phyloP scores from a whole-genome alignment of 495 filamentous ascomycete species.

The Penicillium soppii region DNA sequence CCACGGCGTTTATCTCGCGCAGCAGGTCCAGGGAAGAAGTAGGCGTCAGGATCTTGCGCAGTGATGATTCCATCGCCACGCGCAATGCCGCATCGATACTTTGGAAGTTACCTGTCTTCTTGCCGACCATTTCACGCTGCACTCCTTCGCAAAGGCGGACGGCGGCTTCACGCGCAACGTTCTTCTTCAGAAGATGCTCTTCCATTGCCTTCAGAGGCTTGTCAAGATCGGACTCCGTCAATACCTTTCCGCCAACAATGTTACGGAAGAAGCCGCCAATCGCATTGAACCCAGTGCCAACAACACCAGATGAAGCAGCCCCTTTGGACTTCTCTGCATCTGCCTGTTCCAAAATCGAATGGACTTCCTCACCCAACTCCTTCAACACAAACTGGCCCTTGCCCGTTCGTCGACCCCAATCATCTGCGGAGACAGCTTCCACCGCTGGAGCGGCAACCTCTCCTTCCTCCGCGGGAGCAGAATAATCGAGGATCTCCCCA shows the following conservation, averaged over 20 bases:
- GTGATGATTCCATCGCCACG: slow-evolving; percentile 81
- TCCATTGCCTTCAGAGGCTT: slow-evolving; percentile 95
- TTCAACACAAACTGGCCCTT: slow-evolving; percentile 93
- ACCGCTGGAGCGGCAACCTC: slow-evolving; percentile 52
- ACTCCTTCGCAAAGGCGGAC: slow-evolving; percentile 89
- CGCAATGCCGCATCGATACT: slow-evolving; percentile 82
- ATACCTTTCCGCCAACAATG: slow-evolving; percentile 86
- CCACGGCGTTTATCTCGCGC: slow-evolving; percentile 83
- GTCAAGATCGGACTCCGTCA: slow-evolving; percentile 82
- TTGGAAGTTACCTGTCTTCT: slow-evolving; percentile 91
- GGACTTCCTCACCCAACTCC: slow-evolving; percentile 90
- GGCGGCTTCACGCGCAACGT: slow-evolving; percentile 92
- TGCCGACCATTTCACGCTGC: slow-evolving; percentile 80
- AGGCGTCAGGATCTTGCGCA: slow-evolving; percentile 92
- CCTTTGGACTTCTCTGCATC: slow-evolving; percentile 60
- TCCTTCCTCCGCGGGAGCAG: slow-evolving; percentile 57
- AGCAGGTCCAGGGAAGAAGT: slow-evolving; percentile 92
- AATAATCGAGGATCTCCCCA: slow-evolving; percentile 82
- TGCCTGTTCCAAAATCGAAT: slow-evolving; percentile 75
- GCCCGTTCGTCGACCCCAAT: slow-evolving; percentile 79
- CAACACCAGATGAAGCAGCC: slow-evolving; percentile 56
- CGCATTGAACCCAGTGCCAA: slow-evolving; percentile 73
- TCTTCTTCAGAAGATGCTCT: slow-evolving; percentile 91
- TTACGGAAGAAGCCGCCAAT: slow-evolving; percentile 89
- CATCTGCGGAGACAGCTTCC: slow-evolving; percentile 71